Percentiles rank a stretch among this genome's conserved stretches.
These are phyloP conservation scores for Zychaea mexicana DNA, from an alignment of 371 early-diverging fungal genomes.

Conservation along the genomic window DNA sequence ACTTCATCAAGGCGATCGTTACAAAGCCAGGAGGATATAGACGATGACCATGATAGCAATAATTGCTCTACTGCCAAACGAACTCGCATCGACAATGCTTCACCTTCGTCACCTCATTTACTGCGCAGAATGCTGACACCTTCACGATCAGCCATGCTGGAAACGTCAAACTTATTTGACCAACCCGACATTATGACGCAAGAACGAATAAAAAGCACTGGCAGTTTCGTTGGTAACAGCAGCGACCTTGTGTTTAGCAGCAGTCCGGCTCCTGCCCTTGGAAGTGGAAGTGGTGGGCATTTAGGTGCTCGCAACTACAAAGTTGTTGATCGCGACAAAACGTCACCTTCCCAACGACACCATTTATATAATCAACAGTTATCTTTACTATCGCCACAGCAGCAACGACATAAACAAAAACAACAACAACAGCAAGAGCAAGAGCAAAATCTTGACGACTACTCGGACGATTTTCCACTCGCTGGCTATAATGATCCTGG, in stretches of 20 bases:
- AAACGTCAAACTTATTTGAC: slow-evolving; percentile 8
- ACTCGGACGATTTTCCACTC: not conserved
- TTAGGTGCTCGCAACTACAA: no score
- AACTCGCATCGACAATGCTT: not conserved
- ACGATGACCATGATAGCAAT: not conserved
- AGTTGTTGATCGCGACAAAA: not conserved
- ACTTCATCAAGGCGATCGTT: not conserved
- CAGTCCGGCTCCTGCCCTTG: no score
- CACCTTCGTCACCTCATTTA: not conserved
- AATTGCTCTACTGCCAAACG: not conserved
- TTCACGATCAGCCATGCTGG: not conserved
- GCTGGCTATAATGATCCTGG: not conserved
- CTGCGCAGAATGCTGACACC: not conserved
- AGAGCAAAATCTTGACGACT: not conserved
- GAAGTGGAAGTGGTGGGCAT: no score
- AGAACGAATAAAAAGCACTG: slow-evolving; percentile 5
- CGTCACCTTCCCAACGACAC: no score
- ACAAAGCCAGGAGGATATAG: not conserved
- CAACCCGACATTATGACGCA: slow-evolving; percentile 4
- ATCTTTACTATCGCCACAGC: no score
- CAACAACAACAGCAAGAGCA: no score
- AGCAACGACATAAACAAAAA: no score
- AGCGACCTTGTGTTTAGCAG: not conserved
- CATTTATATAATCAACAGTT: no score
- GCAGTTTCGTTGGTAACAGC: not conserved